Percentiles rank a stretch among this genome's conserved stretches.
Evolutionary conservation across 164 flowering plant genomes (phyloP).

Genomic region (Annona squamosa): DNA sequence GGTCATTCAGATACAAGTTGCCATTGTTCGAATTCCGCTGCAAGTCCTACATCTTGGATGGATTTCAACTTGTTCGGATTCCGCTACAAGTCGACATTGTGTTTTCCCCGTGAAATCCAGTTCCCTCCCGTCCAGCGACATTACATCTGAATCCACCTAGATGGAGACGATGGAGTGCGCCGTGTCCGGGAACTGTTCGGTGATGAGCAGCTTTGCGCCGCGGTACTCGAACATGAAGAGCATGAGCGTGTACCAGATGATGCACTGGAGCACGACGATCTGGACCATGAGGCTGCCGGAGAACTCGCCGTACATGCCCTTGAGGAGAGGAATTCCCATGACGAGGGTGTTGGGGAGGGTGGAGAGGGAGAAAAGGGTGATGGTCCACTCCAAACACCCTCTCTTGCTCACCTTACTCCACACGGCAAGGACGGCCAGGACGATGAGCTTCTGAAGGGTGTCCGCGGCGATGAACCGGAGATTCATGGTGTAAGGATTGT

Average conservation of each 20-base stretch:
- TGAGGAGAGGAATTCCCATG: slow-evolving; percentile 86
- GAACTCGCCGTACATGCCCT: slow-evolving; percentile 80
- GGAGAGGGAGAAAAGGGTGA: slow-evolving; percentile 75
- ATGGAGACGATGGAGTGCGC: slow-evolving; percentile 82
- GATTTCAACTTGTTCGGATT: too few species aligned
- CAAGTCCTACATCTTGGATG: too few species aligned
- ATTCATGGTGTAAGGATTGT: slow-evolving; percentile 82
- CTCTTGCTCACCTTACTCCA: slow-evolving; percentile 52
- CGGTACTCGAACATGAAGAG: slow-evolving; percentile 80
- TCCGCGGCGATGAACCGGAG: slow-evolving; percentile 81
- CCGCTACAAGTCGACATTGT: too few species aligned
- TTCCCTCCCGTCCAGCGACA: slow-evolving; percentile 77
- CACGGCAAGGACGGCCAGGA: slow-evolving; percentile 35
- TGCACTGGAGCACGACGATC: slow-evolving; percentile 84
- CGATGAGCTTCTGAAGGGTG: slow-evolving; percentile 73
- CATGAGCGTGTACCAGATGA: slow-evolving; percentile 93
- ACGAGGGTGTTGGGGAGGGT: slow-evolving; percentile 91
- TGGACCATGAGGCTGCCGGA: slow-evolving; percentile 85
- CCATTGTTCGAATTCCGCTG: too few species aligned
- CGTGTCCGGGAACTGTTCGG: slow-evolving; percentile 83
- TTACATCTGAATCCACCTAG: slow-evolving; percentile 76
- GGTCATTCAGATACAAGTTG: too few species aligned
- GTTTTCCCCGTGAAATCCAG: too few species aligned
- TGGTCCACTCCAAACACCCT: slow-evolving; percentile 75
- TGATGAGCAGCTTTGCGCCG: slow-evolving; percentile 66